These are phyloP conservation scores for Sporisorium exsertum DNA, from an alignment of 1,284 basidiomycete genomes.

Conservation along the genomic window DNA sequence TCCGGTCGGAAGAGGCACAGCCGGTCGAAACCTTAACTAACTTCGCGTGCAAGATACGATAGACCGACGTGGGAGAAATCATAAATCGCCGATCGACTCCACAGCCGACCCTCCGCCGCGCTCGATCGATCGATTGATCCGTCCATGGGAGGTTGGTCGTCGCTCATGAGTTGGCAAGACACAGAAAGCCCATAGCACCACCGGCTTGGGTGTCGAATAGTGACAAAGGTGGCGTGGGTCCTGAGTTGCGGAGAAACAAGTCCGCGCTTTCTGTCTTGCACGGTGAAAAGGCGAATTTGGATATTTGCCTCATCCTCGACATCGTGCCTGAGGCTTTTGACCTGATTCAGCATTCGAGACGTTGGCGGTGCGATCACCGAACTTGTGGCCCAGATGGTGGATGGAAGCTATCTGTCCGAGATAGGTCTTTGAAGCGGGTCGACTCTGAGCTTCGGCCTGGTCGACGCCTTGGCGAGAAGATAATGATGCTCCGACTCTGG, in stretches of 20 bases:
- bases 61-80: neutral
- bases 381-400: neutral
- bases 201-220: neutral
- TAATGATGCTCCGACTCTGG: too few relatives aligned
- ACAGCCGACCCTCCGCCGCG: neutral
- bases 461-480: too few relatives aligned
- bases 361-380: neutral
- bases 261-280: too few relatives aligned
- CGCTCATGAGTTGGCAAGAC: too few relatives aligned
- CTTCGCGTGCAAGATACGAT: neutral
- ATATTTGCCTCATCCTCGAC: neutral
- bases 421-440: too few relatives aligned
- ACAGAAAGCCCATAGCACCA: too few relatives aligned
- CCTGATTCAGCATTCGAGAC: neutral
- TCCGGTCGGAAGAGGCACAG: slow-evolving; percentile 4
- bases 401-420: too few relatives aligned
- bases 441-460: too few relatives aligned
- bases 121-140: neutral
- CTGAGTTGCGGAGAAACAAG: neutral
- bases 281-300: neutral
- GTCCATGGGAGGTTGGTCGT: neutral
- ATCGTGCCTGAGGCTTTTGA: neutral
- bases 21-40: slow-evolving; percentile 2
- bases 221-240: neutral
- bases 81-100: neutral